Evolutionary conservation across 2,329 filamentous ascomycete genomes (phyloP), one percentile per base, ranked within the genome.

Genomic region (Colletotrichum euphorbiae): DNA sequence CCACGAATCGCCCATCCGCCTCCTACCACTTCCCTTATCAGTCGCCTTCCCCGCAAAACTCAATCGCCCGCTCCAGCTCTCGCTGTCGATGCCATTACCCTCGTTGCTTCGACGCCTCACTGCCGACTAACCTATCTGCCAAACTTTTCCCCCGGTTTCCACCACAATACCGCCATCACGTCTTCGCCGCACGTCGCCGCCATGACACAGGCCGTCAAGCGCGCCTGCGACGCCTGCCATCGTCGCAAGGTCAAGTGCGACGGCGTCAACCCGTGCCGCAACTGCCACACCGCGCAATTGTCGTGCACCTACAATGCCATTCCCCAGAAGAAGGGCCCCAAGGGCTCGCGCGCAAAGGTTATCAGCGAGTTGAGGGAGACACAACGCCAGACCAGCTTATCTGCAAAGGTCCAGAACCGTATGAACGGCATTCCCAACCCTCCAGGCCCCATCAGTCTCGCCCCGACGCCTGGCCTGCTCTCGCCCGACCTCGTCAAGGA

Each of bases 221-320:
- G 89, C 75, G 90, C 90, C 67, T 92, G 90, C 80, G 90, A 92
- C 77, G 90, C 89, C 74, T 92, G 90, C 77, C 90, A 92, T 82
- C 88, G 89, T 71, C 87, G 90, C 77, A 92, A 92, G 78, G 90
- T 92, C 76, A 92, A 91, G 77, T 92, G 90, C 76, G 89, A 92
- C 75, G 89, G 90, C 66, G 82, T 88, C 75, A 89, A 89, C 73
- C 90, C 91, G 19, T 93, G 91, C 78, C 85, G 87, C 69, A 92
- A 92, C 78, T 93, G 91, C 79, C 83, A 84, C 12, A 87, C 89
- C 7, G 89, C 90, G 6, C 85, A 89, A 74, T 82, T 93, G 17
- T 83, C 85, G 12, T 93, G 91, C 82, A 92, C 90, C 33, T 93
- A 92, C 83, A 90, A 91, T 80, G 89, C 90, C 38, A 88, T 92